Evolutionary conservation across 2,329 filamentous ascomycete species (phyloP), one percentile per base, ranked within the genome.

Genomic region (Teratosphaeria gauchensis): DNA sequence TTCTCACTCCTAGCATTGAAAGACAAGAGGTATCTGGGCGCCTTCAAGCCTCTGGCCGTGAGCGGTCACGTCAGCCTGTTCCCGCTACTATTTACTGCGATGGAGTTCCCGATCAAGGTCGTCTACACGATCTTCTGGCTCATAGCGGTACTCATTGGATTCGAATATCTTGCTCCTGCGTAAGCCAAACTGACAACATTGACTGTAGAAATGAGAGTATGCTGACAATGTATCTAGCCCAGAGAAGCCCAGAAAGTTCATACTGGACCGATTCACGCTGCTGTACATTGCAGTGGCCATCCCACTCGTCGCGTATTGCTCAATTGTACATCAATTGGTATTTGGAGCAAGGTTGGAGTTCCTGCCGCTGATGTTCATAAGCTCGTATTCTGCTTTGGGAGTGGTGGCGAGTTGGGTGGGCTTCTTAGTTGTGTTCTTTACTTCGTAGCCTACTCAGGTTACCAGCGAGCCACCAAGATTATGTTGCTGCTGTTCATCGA

Each of bases 51-150:
- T 1, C 78, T 99, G 53, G 92, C 91, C 0, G 92, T 99, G 0
- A 89, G 94, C 0, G 92, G 94, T 14, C 91, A 99, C 69, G 92
- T 99, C 16, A 96, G 92, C 0, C 82, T 99, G 12, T 97, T 99
- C 73, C 94, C 94, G 1, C 79, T 99, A 3, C 80, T 99, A 0
- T 99, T 96, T 72, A 97, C 92, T 0, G 83, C 89, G 0, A 87
- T 89, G 32, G 94, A 99, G 69, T 97, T 96, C 64, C 92, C 92
- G 0, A 84, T 96, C 73, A 99, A 99, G 78, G 92, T 87, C 0
- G 82, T 90, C 1, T 99, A 97, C 73, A 96, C 94, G 0, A 81
- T 96, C 38, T 83, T 92, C 67, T 99, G 94, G 94, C 81, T 97
- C 53, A 80, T 96, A 1, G 72, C 90, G 11, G 95, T 97, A 75